Percentiles rank a stretch among this genome's conserved stretches.
phyloP scores from a whole-genome alignment of 352 stramenopile genomes.

The Globisporangium barbulae region DNA sequence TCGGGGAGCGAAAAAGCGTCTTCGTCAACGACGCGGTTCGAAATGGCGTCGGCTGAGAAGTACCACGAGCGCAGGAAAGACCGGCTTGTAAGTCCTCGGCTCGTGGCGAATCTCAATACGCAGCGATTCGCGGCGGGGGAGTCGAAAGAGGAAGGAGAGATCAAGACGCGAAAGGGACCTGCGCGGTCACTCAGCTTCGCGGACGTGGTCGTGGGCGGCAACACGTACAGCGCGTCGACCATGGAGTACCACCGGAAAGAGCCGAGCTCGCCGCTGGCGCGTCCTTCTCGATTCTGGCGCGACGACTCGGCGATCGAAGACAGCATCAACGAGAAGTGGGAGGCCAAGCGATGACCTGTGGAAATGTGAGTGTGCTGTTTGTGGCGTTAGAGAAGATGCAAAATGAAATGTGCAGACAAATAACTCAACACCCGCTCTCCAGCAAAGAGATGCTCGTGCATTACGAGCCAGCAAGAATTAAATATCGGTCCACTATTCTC shows the following conservation, averaged over 20 bases:
- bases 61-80: slow-evolving; percentile 40
- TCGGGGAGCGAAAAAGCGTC: slow-evolving; percentile 53
- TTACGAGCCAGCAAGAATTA: slow-evolving; percentile 9
- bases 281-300: slow-evolving; percentile 41
- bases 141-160: slow-evolving; percentile 20
- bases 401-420: background rate
- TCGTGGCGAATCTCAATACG: slow-evolving; percentile 26
- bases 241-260: slow-evolving; percentile 27
- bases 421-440: background rate
- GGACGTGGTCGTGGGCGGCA: slow-evolving; percentile 75
- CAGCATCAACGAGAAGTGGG: slow-evolving; percentile 63
- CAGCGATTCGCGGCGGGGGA: slow-evolving; percentile 18
- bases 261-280: slow-evolving; percentile 40
- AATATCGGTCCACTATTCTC: background rate
- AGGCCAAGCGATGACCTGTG: slow-evolving; percentile 49
- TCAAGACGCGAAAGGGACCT: slow-evolving; percentile 51
- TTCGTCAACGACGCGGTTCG: slow-evolving; percentile 52
- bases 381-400: background rate
- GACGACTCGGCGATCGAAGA: slow-evolving; percentile 60
- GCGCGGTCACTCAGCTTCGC: slow-evolving; percentile 84
- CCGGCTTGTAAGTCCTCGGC: slow-evolving; percentile 37
- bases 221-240: slow-evolving; percentile 17
- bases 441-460: background rate
- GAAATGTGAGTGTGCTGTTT: background rate
- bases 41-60: slow-evolving; percentile 42